phyloP scores from a whole-genome alignment of 495 filamentous ascomycete species.

The Xylaria nigripes region DNA sequence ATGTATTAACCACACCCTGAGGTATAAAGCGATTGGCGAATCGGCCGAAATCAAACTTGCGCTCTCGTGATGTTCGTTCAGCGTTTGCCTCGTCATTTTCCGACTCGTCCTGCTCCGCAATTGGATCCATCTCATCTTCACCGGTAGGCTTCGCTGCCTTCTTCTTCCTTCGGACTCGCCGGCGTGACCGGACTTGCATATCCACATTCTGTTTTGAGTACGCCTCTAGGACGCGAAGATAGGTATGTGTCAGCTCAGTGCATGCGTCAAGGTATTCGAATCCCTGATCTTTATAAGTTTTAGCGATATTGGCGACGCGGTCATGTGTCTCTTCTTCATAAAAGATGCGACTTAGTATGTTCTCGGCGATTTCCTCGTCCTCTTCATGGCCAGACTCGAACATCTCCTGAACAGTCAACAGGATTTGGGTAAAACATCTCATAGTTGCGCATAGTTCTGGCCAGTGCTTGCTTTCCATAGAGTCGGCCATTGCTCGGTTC shows the following conservation, averaged over 20 bases:
- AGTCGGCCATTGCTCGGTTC: conserved; percentile 70
- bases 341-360: conserved; percentile 92
- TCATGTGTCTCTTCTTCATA: conserved; percentile 96
- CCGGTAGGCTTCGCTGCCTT: conserved; percentile 44
- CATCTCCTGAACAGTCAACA: conserved; percentile 97
- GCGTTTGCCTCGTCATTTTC: conserved; percentile 69
- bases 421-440: conserved; percentile 78
- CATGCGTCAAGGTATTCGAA: conserved; percentile 89
- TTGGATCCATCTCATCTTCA: conserved; percentile 31
- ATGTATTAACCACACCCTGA: conserved; percentile 83
- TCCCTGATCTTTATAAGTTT: conserved; percentile 84
- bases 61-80: conserved; percentile 62
- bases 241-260: conserved; percentile 87
- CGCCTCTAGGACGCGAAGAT: conserved; percentile 81
- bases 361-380: conserved; percentile 96
- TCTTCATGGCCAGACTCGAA: conserved; percentile 73
- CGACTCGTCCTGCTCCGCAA: conserved; percentile 51
- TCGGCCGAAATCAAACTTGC: conserved; percentile 87
- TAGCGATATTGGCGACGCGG: conserved; percentile 64
- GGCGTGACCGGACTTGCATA: conserved; percentile 78
- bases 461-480: conserved; percentile 77
- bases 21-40: conserved; percentile 74
- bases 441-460: conserved; percentile 77
- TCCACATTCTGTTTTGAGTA: conserved; percentile 94
- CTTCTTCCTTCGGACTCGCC: conserved; percentile 59